phyloP scores from a whole-genome alignment of 495 filamentous ascomycete species.

The Neurospora sp. region DNA sequence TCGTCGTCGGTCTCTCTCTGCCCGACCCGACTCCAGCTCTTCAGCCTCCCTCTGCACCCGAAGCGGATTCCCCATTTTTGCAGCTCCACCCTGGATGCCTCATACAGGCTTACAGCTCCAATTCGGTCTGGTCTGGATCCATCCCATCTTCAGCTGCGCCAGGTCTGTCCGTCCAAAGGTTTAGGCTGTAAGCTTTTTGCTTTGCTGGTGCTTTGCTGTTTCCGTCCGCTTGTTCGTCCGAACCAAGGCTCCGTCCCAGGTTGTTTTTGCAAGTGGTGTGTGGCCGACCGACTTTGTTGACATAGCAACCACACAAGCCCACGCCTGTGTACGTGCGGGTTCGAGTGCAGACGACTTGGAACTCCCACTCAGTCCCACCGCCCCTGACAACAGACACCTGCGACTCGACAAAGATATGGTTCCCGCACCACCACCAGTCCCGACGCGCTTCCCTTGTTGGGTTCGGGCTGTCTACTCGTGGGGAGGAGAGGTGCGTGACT shows the following conservation, averaged over 20 bases:
- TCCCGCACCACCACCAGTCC: constrained; percentile 54
- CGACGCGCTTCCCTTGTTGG: constrained; percentile 89
- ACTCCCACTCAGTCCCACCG: neutral
- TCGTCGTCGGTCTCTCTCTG: neutral
- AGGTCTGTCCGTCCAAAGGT: neutral
- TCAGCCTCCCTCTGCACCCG: neutral
- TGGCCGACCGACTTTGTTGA: neutral
- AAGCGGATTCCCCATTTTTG: neutral
- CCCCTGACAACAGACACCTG: neutral
- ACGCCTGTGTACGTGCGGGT: neutral
- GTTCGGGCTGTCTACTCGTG: constrained; percentile 91
- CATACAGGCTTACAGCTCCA: neutral
- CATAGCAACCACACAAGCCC: neutral
- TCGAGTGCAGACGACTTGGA: neutral
- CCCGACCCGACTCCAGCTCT: neutral
- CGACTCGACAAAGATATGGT: constrained; percentile 22
- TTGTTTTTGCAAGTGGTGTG: neutral
- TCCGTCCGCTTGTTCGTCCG: neutral
- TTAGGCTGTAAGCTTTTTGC: neutral
- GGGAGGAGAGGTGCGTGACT: constrained; percentile 70
- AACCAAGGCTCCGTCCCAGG: neutral
- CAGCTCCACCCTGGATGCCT: neutral
- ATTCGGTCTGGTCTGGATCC: neutral
- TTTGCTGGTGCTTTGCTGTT: neutral
- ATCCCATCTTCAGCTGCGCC: neutral